phyloP scores from a whole-genome alignment of 768 basidiomycete genomes.

The Russula sp. region DNA sequence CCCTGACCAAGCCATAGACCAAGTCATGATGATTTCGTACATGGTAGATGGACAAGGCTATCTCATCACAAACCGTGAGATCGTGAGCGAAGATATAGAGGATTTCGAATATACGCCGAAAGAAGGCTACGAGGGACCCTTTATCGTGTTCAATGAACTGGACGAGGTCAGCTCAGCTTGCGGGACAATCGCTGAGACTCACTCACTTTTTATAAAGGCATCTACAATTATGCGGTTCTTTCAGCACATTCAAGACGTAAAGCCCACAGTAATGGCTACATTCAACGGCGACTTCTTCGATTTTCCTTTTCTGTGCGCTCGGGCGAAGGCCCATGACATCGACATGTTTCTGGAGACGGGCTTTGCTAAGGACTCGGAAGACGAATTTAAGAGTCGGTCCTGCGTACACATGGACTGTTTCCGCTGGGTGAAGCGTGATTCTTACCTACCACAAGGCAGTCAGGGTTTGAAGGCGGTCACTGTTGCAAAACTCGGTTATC shows the following conservation, averaged over 20 bases:
- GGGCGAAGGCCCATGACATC: conserved; percentile 82
- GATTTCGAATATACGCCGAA: conserved; percentile 99
- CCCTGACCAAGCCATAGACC: conserved; percentile 91
- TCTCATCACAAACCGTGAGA: conserved; percentile 95
- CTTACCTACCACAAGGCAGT: conserved; percentile 95
- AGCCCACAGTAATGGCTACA: conserved; percentile 95
- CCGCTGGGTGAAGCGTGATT: conserved; percentile 99
- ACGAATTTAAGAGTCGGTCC: conserved; percentile 88
- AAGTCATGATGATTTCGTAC: conserved; percentile 99
- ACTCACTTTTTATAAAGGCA: conserved; percentile 42
- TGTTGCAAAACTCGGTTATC: conserved; percentile 90
- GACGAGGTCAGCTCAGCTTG: conserved; percentile 61
- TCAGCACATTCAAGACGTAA: conserved; percentile 86
- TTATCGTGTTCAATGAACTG: conserved; percentile 89
- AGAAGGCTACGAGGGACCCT: conserved; percentile 95
- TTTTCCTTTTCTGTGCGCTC: conserved; percentile 91
- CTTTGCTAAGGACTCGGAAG: conserved; percentile 85
- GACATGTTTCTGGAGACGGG: conserved; percentile 96
- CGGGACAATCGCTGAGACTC: neutral
- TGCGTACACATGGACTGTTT: conserved; percentile 99
- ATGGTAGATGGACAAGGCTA: conserved; percentile 99
- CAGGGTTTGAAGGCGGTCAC: conserved; percentile 99
- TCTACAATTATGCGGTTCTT: conserved; percentile 85
- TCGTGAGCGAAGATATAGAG: conserved; percentile 94
- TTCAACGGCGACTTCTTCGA: conserved; percentile 99